Conservation (phyloP, 495 filamentous ascomycete genomes). For the Cryomyces minteri region DNA sequence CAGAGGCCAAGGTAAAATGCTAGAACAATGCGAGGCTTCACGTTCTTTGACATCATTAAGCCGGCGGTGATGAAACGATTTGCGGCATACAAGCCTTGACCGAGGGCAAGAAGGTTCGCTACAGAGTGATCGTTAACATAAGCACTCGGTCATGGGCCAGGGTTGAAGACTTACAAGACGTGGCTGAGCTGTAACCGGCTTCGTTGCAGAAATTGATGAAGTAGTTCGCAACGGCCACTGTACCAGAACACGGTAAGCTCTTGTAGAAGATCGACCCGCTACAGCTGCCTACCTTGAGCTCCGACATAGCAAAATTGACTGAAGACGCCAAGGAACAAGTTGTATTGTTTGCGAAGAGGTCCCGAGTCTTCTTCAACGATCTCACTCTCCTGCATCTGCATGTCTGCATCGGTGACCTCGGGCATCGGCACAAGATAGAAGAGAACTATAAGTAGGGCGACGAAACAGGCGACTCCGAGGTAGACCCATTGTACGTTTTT, state of each 20-base stretch:
- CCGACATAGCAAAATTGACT: constrained; percentile 4
- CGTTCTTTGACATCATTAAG: background rate
- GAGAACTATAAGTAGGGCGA: constrained; percentile 8
- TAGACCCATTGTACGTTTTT: constrained; percentile 55
- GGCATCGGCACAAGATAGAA: constrained; percentile 23
- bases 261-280: too few relatives aligned
- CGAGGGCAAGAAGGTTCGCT: constrained; percentile 1
- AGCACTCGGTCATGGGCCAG: background rate
- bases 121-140: background rate
- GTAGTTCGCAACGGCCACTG: background rate
- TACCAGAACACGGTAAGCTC: too few relatives aligned
- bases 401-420: constrained; percentile 38
- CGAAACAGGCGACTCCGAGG: constrained; percentile 38
- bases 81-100: constrained; percentile 1
- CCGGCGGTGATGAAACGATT: background rate
- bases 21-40: background rate
- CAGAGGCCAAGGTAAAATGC: background rate
- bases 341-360: constrained; percentile 30
- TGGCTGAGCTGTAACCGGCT: background rate
- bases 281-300: background rate
- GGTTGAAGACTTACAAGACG: background rate
- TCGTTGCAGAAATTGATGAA: background rate
- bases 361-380: constrained; percentile 25
- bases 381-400: constrained; percentile 30
- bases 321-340: constrained; percentile 1